phyloP scores from a whole-genome alignment of 352 stramenopile genomes.

The Phytophthora citricola region DNA sequence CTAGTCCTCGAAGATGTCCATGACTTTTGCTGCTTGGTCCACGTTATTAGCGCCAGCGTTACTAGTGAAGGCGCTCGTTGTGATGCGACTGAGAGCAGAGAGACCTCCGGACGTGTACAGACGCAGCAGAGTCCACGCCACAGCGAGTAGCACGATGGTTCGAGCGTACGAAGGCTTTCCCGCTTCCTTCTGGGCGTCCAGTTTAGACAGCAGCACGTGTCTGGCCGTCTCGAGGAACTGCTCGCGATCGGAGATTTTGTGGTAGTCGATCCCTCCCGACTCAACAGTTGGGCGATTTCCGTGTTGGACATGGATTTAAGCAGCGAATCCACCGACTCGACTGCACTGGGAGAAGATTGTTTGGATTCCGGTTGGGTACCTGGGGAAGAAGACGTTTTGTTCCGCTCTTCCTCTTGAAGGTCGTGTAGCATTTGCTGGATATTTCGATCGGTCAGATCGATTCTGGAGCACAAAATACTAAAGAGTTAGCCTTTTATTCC shows the following conservation, averaged over 20 bases:
- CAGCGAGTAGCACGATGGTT: conserved; percentile 63
- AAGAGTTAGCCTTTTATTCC: background rate
- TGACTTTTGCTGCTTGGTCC: conserved; percentile 29
- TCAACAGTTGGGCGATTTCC: conserved; percentile 71
- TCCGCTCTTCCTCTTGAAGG: conserved; percentile 73
- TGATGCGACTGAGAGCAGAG: conserved; percentile 25
- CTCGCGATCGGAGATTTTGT: conserved; percentile 77
- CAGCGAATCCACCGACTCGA: conserved; percentile 70
- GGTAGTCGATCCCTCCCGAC: conserved; percentile 73
- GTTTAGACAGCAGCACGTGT: conserved; percentile 68
- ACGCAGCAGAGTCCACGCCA: conserved; percentile 69
- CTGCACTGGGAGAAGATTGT: conserved; percentile 16
- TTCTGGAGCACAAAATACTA: conserved; percentile 40
- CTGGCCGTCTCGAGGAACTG: conserved; percentile 79
- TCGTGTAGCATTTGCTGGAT: conserved; percentile 86
- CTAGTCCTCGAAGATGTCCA: conserved; percentile 56
- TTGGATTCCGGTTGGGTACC: conserved; percentile 23
- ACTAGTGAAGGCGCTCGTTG: conserved; percentile 21
- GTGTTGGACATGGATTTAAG: conserved; percentile 79
- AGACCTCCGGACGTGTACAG: conserved; percentile 78
- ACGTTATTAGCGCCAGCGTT: conserved; percentile 3
- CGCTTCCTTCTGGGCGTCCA: conserved; percentile 37
- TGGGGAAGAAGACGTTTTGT: conserved; percentile 32
- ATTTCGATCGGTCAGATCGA: conserved; percentile 75
- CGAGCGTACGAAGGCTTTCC: conserved; percentile 51